Evolutionary conservation across 768 basidiomycete species (phyloP).

Genomic region (Wakefieldia striispora): DNA sequence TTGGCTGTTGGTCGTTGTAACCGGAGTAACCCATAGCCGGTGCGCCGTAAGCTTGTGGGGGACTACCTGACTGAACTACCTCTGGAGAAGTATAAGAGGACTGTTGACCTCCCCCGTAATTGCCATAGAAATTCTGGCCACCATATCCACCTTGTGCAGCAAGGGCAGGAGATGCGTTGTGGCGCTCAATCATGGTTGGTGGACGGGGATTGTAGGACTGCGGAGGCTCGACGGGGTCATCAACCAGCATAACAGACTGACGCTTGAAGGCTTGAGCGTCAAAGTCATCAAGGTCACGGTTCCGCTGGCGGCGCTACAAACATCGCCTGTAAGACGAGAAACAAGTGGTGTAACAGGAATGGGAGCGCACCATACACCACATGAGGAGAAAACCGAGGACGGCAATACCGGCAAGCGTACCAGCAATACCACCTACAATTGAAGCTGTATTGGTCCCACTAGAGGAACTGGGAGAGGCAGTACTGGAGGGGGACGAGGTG

Average conservation of each 20-base stretch:
- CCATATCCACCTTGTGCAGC: constrained; percentile 16
- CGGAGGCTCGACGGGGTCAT: constrained; percentile 46
- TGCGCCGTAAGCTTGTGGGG: constrained; percentile 24
- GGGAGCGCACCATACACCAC: constrained; percentile 44
- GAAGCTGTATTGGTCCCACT: constrained; percentile 31
- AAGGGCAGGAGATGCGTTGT: constrained; percentile 33
- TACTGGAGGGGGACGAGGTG: constrained; percentile 14
- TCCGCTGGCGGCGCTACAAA: constrained; percentile 42
- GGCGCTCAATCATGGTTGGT: constrained; percentile 63
- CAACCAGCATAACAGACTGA: constrained; percentile 57
- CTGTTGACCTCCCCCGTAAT: constrained; percentile 26
- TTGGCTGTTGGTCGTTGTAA: constrained; percentile 28
- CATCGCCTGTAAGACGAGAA: constrained; percentile 3
- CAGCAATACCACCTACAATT: constrained; percentile 44
- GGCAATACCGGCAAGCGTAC: constrained; percentile 43
- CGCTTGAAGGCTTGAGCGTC: constrained; percentile 59
- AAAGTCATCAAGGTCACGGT: constrained; percentile 43
- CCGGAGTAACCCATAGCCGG: constrained; percentile 17
- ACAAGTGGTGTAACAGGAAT: not conserved
- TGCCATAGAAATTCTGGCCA: constrained; percentile 26
- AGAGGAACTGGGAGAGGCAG: constrained; percentile 35
- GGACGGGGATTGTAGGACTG: constrained; percentile 52
- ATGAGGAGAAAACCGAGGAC: constrained; percentile 39
- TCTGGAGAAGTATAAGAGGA: constrained; percentile 17
- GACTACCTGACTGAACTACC: constrained; percentile 6